Evolutionary conservation across 2,329 filamentous ascomycete species (phyloP).

Genomic region (Botrytis galanthina): DNA sequence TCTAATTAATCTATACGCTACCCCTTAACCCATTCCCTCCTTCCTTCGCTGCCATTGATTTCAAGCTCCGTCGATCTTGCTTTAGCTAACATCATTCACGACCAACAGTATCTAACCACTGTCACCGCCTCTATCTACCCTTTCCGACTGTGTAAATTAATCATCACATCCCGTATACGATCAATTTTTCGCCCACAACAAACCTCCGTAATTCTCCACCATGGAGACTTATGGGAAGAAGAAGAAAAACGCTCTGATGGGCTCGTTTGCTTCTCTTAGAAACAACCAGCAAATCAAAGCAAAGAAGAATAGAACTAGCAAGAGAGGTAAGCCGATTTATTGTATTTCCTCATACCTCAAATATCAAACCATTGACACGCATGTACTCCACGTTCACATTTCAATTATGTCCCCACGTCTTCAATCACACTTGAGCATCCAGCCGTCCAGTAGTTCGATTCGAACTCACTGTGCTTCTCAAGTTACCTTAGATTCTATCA

Average conservation of each 20-base stretch:
- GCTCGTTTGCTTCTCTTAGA: constrained; percentile 25
- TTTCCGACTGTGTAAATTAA: no score
- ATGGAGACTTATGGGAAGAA: constrained; percentile 32
- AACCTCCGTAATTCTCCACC: neutral
- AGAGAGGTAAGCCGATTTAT: neutral
- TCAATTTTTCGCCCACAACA: neutral
- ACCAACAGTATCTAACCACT: neutral
- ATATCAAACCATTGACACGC: constrained; percentile 5
- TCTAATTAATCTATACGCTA: neutral
- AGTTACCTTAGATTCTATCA: neutral
- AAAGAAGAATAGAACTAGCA: constrained; percentile 12
- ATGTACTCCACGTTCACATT: neutral
- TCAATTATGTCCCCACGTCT: neutral
- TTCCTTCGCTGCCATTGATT: neutral
- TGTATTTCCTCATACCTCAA: constrained; percentile 5
- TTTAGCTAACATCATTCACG: neutral
- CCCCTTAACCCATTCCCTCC: neutral
- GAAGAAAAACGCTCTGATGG: constrained; percentile 28
- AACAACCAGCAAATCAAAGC: constrained; percentile 21
- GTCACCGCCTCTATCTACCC: neutral
- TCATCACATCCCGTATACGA: neutral
- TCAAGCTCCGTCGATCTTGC: neutral
- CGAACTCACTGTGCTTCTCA: no score
- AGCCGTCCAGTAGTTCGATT: no score
- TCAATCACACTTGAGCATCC: neutral